Conservation (phyloP, 108 stramenopile species). For the Cyclostephanos invisitatus region DNA sequence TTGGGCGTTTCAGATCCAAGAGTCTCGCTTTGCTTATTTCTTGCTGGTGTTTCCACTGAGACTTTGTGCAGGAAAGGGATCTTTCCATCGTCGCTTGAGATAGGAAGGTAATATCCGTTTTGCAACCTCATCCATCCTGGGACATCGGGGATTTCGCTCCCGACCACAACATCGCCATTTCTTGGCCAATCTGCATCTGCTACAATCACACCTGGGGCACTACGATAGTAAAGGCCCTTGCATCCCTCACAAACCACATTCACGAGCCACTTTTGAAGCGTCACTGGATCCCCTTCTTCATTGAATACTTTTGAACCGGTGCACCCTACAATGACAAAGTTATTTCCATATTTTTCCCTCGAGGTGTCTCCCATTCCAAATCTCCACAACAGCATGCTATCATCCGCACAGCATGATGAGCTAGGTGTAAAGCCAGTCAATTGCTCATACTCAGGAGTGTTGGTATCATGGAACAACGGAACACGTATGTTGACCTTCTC, state of each 20-base stretch:
- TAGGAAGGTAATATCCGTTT: constrained; percentile 90
- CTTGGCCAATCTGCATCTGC: constrained; percentile 92
- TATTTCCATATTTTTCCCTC: constrained; percentile 74
- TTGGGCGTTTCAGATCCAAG: constrained; percentile 79
- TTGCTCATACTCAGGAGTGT: constrained; percentile 87
- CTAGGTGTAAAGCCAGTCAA: constrained; percentile 27
- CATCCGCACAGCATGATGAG: constrained; percentile 36
- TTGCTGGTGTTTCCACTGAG: constrained; percentile 61
- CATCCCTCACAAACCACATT: constrained; percentile 87
- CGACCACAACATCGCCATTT: constrained; percentile 89
- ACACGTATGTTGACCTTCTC: constrained; percentile 94
- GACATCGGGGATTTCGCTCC: constrained; percentile 73
- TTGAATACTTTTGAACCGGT: constrained; percentile 62
- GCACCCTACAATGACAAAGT: constrained; percentile 82
- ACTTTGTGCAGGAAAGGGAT: constrained; percentile 77
- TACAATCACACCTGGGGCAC: constrained; percentile 81
- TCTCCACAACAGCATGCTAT: constrained; percentile 85
- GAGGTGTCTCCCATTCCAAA: constrained; percentile 82
- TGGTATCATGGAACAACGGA: constrained; percentile 90
- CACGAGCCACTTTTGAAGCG: constrained; percentile 85
- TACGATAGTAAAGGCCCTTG: constrained; percentile 82
- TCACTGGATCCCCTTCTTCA: constrained; percentile 60
- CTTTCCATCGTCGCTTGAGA: constrained; percentile 75
- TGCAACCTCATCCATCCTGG: constrained; percentile 89
- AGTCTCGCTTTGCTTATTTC: constrained; percentile 71